Evolutionary conservation across 192 early-diverging fungal genomes (phyloP).

Genomic region (Podila clonocystis): DNA sequence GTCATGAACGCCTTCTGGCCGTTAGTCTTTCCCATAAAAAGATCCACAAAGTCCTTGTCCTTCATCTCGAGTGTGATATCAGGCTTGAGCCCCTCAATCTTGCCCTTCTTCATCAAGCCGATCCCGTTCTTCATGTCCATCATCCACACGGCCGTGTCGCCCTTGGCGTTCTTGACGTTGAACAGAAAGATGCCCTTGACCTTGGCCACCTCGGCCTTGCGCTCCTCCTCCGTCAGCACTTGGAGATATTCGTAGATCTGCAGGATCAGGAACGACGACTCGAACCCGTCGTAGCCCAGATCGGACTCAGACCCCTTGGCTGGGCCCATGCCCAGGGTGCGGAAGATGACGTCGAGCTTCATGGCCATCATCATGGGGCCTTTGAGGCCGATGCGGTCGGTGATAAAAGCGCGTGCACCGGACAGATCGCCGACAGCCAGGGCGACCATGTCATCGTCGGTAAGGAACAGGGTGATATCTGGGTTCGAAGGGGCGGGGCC

Average conservation of each 20-base stretch:
- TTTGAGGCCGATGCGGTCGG: slow-evolving; percentile 89
- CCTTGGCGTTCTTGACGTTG: slow-evolving; percentile 78
- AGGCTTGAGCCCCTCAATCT: slow-evolving; percentile 69
- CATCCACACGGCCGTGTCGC: slow-evolving; percentile 81
- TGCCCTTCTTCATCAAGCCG: slow-evolving; percentile 68
- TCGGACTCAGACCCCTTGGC: slow-evolving; percentile 35
- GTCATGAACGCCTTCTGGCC: slow-evolving; percentile 93
- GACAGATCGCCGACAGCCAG: slow-evolving; percentile 81
- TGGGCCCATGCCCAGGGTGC: slow-evolving; percentile 44
- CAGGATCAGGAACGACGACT: slow-evolving; percentile 43
- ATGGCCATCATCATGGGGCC: slow-evolving; percentile 81
- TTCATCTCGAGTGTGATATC: slow-evolving; percentile 79
- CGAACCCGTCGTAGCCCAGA: slow-evolving; percentile 47
- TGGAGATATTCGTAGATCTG: slow-evolving; percentile 43
- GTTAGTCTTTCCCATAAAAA: slow-evolving; percentile 85
- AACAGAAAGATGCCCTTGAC: slow-evolving; percentile 90
- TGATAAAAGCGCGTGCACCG: slow-evolving; percentile 90
- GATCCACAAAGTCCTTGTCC: slow-evolving; percentile 89
- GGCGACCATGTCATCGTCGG: slow-evolving; percentile 87
- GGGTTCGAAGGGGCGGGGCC: slow-evolving; percentile 68
- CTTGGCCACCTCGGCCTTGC: slow-evolving; percentile 50
- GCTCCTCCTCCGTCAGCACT: slow-evolving; percentile 36
- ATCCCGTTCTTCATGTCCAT: slow-evolving; percentile 87
- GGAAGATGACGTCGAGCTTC: slow-evolving; percentile 75
- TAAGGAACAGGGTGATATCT: slow-evolving; percentile 77